These are phyloP conservation scores for Schizosaccharomyces versatilis DNA, from an alignment of 1,139 yeast genomes.

Conservation along the genomic window DNA sequence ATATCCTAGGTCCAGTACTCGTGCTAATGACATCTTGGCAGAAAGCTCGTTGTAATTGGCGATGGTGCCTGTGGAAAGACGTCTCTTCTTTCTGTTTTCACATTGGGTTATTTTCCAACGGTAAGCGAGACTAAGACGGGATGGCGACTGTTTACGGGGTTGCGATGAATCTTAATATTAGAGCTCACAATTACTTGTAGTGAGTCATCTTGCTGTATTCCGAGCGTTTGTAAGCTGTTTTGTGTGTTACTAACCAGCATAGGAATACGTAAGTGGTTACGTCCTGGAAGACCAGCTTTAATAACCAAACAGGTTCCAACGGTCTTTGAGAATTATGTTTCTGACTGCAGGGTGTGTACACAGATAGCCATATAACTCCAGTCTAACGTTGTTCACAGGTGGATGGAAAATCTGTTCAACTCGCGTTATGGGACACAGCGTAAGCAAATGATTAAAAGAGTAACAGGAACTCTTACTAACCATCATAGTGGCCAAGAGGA, in stretches of 20 bases:
- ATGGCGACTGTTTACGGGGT: slow-evolving; percentile 20
- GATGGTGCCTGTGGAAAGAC: slow-evolving; percentile 95
- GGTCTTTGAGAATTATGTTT: slow-evolving; percentile 82
- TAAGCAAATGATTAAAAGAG: slow-evolving; percentile 58
- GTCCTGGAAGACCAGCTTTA: not conserved
- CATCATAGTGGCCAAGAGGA: slow-evolving; percentile 22
- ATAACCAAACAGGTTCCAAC: slow-evolving; percentile 52
- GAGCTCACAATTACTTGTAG: no score
- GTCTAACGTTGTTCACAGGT: slow-evolving; percentile 31
- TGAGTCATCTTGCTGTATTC: no score
- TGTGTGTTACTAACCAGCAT: not conserved
- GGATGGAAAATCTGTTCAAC: slow-evolving; percentile 70
- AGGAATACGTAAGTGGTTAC: not conserved
- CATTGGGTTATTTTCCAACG: slow-evolving; percentile 52
- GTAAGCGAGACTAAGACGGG: slow-evolving; percentile 20
- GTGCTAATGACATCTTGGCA: slow-evolving; percentile 11
- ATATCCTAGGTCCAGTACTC: not conserved
- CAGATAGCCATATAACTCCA: not conserved
- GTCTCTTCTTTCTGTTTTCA: slow-evolving; percentile 70
- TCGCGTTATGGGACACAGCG: slow-evolving; percentile 91
- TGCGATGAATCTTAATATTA: no score
- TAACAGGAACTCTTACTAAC: slow-evolving; percentile 23
- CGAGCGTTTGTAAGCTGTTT: not conserved
- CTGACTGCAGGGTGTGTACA: slow-evolving; percentile 50
- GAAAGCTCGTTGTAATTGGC: slow-evolving; percentile 78